Percentiles rank a stretch among this genome's conserved stretches.
These are phyloP conservation scores for Sophora flavescens DNA, from an alignment of 306 rosid species.

Conservation along the genomic window DNA sequence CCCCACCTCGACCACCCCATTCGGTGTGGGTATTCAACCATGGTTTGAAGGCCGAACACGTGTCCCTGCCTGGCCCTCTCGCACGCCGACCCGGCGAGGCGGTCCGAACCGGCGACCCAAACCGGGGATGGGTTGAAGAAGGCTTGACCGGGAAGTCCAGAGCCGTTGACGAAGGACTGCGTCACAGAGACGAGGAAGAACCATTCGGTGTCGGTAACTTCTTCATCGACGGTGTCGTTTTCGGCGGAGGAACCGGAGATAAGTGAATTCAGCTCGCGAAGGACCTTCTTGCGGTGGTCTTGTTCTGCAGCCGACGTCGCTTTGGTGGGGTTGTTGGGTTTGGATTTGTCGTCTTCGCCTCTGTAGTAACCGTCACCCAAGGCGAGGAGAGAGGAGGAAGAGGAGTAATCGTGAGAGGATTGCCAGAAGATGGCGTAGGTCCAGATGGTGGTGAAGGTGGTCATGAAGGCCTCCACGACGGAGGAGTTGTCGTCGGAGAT, in stretches of 20 bases:
- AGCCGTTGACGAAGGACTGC: slow-evolving; percentile 74
- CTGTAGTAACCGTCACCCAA: slow-evolving; percentile 98
- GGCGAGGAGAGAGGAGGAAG: slow-evolving; percentile 65
- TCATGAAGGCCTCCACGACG: slow-evolving; percentile 86
- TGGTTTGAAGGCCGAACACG: slow-evolving; percentile 71
- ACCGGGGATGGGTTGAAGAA: slow-evolving; percentile 64
- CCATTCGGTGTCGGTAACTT: slow-evolving; percentile 97
- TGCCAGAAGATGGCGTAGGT: slow-evolving; percentile 99
- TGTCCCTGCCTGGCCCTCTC: slow-evolving; percentile 84
- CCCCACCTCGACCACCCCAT: slow-evolving; percentile 90
- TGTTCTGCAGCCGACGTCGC: slow-evolving; percentile 68
- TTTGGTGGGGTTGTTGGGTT: slow-evolving; percentile 49
- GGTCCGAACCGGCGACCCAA: slow-evolving; percentile 74
- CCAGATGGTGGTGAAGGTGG: slow-evolving; percentile 50
- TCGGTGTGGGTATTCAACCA: slow-evolving; percentile 80
- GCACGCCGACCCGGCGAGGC: slow-evolving; percentile 55
- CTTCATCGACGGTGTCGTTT: slow-evolving; percentile 73
- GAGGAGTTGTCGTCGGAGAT: slow-evolving; percentile 84
- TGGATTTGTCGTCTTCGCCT: slow-evolving; percentile 76
- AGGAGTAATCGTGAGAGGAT: slow-evolving; percentile 69
- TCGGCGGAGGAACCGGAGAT: slow-evolving; percentile 72
- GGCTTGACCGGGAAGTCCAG: slow-evolving; percentile 79
- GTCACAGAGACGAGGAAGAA: slow-evolving; percentile 94
- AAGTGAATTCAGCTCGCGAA: slow-evolving; percentile 82
- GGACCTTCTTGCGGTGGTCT: slow-evolving; percentile 81